phyloP scores from a whole-genome alignment of 345 rosid species.

The Turnera subulata region DNA sequence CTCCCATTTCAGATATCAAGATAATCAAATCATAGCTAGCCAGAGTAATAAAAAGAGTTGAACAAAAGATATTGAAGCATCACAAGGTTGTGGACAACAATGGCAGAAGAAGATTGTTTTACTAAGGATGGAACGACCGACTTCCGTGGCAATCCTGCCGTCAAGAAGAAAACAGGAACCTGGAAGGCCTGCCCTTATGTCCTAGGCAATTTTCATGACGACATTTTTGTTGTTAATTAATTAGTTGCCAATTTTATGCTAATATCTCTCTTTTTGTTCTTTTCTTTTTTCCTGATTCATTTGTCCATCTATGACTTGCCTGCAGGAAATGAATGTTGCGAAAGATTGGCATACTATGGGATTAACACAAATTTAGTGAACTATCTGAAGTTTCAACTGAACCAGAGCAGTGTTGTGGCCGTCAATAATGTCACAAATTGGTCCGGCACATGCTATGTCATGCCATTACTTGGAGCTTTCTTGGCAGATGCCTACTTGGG shows the following conservation, averaged over 20 bases:
- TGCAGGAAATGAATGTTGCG: constrained; percentile 42
- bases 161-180: constrained; percentile 34
- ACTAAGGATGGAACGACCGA: constrained; percentile 37
- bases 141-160: constrained; percentile 29
- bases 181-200: constrained; percentile 42
- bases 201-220: constrained; percentile 22
- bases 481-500: constrained; percentile 59
- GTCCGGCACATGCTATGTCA: constrained; percentile 58
- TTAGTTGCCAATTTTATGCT: background rate
- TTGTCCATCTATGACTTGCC: background rate
- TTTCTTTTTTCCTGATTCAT: background rate
- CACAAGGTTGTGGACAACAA: too few relatives aligned
- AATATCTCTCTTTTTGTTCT: background rate
- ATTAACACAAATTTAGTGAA: constrained; percentile 43
- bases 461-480: constrained; percentile 59
- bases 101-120: constrained; percentile 21
- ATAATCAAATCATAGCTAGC: too few relatives aligned
- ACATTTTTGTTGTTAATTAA: background rate
- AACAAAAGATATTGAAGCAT: too few relatives aligned
- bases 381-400: constrained; percentile 35
- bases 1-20: too few relatives aligned
- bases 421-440: constrained; percentile 51
- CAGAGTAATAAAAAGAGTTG: too few relatives aligned
- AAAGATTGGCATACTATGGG: constrained; percentile 39
- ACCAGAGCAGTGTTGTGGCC: constrained; percentile 34